Conservation (phyloP, 331 rosid genomes). For the Spiraea crenata region DNA sequence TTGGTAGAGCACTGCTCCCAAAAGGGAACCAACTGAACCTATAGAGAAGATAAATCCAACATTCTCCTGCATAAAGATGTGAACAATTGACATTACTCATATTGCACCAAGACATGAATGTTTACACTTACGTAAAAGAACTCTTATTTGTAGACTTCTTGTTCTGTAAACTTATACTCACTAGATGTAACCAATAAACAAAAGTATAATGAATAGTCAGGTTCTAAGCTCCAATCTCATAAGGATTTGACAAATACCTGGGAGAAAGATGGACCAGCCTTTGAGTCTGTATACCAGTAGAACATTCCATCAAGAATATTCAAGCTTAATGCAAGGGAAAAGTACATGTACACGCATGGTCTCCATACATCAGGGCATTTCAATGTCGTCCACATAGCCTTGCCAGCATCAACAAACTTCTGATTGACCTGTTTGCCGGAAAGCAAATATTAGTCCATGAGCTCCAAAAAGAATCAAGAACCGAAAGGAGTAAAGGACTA, state of each 20-base stretch:
- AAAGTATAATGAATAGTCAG: neutral
- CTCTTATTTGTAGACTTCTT: neutral
- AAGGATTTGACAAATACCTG: slow-evolving; percentile 48
- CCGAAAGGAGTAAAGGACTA: slow-evolving; percentile 26
- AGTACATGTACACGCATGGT: slow-evolving; percentile 86
- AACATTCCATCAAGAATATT: slow-evolving; percentile 84
- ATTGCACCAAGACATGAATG: neutral
- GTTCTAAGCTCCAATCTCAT: neutral
- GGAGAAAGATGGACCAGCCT: slow-evolving; percentile 80
- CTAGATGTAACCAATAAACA: too few relatives aligned
- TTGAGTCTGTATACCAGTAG: slow-evolving; percentile 90
- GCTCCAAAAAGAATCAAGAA: neutral
- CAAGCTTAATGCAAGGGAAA: slow-evolving; percentile 77
- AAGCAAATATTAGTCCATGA: slow-evolving; percentile 22
- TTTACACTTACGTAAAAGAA: neutral
- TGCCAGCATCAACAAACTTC: slow-evolving; percentile 65
- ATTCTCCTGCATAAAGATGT: slow-evolving; percentile 60
- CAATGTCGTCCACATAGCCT: slow-evolving; percentile 81
- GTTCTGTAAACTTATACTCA: neutral
- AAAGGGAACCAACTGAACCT: slow-evolving; percentile 77
- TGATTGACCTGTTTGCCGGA: slow-evolving; percentile 57
- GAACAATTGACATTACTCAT: slow-evolving; percentile 15
- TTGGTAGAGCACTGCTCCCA: slow-evolving; percentile 91
- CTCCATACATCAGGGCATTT: slow-evolving; percentile 75
- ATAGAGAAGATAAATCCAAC: slow-evolving; percentile 85